Evolutionary conservation across 164 flowering plant species (phyloP), one percentile per base, ranked within the genome.

Genomic region (Cinnamomum chago): DNA sequence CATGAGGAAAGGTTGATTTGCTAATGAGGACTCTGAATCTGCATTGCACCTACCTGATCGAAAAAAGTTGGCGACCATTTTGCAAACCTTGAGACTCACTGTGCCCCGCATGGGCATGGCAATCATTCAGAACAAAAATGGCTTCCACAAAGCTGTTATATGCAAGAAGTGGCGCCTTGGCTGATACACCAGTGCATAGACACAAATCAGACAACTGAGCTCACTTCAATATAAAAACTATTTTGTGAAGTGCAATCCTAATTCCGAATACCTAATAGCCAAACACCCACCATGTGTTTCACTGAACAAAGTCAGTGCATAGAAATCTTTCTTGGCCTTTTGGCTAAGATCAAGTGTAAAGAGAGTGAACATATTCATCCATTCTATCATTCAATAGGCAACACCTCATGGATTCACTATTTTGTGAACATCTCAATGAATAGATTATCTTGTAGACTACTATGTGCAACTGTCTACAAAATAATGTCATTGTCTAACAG

Each of bases 131-230:
- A 67, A 92, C 94, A 81, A 86, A 96, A 25, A 96, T 84, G 67
- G 98, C 95, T 83, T 96, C 98, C 62, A 96, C 94, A 80, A 96
- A 96, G 81, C 99, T 96, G 85, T 96, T 96, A 81, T 94, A 96
- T 70, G 97, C 97, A 74, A 96, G 85, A 81, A 96, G 97, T 50
- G 98, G 99, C 24, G 98, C 97, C 87, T 96, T 96, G 50, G 88
- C 99, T 96, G 90, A 75, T 2, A 13, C 27, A 62, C 13, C 55
- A 47, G 4, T 22, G n/a, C 58, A 47, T 11, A 22, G 60, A 64
- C 24, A 64, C 25, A 80, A 69, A 73, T 9, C 64, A 66, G 40
- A 71, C 35, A 40, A 68, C 17, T 25, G 47, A 7, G 11, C 9
- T 40, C 47, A 40, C 47, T 40, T 7, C 47, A 40, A 40, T 15